Evolutionary conservation across 805 yeast species (phyloP).

Genomic region (Clavispora fructus): DNA sequence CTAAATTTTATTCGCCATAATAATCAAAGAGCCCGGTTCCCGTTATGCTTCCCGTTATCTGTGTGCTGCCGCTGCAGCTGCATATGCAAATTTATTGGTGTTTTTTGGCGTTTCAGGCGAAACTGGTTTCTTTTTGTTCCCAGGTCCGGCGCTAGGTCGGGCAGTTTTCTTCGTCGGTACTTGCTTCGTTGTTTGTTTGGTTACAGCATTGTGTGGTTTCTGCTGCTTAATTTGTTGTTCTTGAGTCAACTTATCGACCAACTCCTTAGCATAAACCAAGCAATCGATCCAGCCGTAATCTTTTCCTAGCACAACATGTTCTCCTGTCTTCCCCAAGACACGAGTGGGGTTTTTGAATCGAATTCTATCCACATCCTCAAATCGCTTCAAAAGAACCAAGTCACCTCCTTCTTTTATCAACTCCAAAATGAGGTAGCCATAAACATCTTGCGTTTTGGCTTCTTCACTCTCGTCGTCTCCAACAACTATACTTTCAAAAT

Average conservation of each 20-base stretch:
- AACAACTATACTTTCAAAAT: constrained; percentile 42
- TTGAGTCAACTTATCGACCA: constrained; percentile 20
- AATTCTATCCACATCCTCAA: constrained; percentile 34
- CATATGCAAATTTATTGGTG: constrained; percentile 36
- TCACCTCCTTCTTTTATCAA: constrained; percentile 47
- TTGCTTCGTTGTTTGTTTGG: constrained; percentile 1
- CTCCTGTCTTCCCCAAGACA: constrained; percentile 23
- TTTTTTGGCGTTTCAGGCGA: constrained; percentile 2
- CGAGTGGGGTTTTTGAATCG: constrained; percentile 18
- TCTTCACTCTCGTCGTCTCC: constrained; percentile 8
- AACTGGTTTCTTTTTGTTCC: constrained; percentile 1
- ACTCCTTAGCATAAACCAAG: constrained; percentile 58
- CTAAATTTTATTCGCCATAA: background rate
- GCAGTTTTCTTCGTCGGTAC: constrained; percentile 1
- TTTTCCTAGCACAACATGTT: constrained; percentile 38
- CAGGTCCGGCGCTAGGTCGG: background rate
- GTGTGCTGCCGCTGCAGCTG: constrained; percentile 43
- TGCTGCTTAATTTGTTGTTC: background rate
- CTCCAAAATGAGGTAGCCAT: constrained; percentile 64
- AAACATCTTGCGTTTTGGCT: constrained; percentile 36
- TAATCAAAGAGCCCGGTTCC: background rate
- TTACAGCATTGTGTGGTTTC: background rate
- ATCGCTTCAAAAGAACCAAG: constrained; percentile 46
- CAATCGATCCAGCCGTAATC: constrained; percentile 66
- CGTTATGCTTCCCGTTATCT: constrained; percentile 1